These are phyloP conservation scores for Talaromyces sp. DNA, from an alignment of 2,329 filamentous ascomycete species.

Conservation along the genomic window DNA sequence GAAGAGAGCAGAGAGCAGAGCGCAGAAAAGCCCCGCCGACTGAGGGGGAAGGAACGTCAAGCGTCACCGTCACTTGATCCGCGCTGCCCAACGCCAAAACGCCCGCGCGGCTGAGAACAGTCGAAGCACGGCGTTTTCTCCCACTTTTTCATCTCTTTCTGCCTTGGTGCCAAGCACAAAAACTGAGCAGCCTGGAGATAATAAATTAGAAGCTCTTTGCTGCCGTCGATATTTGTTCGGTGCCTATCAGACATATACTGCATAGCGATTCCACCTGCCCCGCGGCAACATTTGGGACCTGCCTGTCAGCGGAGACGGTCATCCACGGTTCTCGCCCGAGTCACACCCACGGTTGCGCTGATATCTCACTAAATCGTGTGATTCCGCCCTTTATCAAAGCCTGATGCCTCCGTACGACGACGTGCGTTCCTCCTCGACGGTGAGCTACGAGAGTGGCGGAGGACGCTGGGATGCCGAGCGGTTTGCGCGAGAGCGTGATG, in stretches of 20 bases:
- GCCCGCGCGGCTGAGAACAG: neutral
- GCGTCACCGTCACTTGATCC: neutral
- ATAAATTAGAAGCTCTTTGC: neutral
- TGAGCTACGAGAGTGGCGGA: slow-evolving; percentile 17
- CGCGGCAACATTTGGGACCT: too few relatives aligned
- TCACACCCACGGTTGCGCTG: slow-evolving; percentile 10
- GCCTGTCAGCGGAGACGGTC: slow-evolving; percentile 10
- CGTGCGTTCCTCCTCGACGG: slow-evolving; percentile 25
- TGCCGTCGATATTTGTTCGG: neutral
- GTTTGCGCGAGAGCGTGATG: slow-evolving; percentile 38
- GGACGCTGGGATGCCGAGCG: slow-evolving; percentile 36
- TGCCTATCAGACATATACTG: neutral
- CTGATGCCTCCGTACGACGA: slow-evolving; percentile 34
- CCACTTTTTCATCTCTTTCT: neutral
- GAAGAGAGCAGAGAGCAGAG: too few relatives aligned
- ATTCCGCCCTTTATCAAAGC: neutral
- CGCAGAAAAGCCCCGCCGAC: neutral
- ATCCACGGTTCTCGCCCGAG: slow-evolving; percentile 6
- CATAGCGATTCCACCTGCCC: neutral
- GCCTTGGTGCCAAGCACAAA: neutral
- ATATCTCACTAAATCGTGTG: neutral
- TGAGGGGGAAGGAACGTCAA: neutral
- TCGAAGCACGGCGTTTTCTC: neutral
- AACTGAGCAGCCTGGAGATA: neutral
- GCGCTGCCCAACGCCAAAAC: neutral